phyloP scores from a whole-genome alignment of 768 basidiomycete genomes.

The Lactarius vividus region DNA sequence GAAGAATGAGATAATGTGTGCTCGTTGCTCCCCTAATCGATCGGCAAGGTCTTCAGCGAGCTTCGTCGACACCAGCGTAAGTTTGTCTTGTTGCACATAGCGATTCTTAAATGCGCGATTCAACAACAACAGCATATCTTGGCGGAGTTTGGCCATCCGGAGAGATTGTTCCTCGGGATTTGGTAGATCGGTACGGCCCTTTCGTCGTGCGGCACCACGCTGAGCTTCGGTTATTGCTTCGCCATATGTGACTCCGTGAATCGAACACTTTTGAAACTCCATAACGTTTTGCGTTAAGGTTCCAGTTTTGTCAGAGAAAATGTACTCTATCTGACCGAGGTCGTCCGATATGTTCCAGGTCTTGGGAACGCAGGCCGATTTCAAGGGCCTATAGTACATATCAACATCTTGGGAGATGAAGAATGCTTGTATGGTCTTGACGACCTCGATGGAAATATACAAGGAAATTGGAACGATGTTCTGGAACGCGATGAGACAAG shows the following conservation, averaged over 20 bases:
- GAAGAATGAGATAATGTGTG: constrained; percentile 80
- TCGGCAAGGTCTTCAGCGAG: constrained; percentile 77
- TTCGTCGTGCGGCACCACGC: constrained; percentile 82
- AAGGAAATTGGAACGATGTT: constrained; percentile 96
- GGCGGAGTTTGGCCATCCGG: constrained; percentile 63
- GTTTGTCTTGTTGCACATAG: constrained; percentile 72
- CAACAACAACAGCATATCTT: constrained; percentile 74
- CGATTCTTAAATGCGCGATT: constrained; percentile 84
- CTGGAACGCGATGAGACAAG: constrained; percentile 93
- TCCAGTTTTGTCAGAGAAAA: constrained; percentile 92
- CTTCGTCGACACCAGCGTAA: constrained; percentile 86
- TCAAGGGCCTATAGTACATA: constrained; percentile 89
- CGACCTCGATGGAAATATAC: constrained; percentile 97
- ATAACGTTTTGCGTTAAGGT: constrained; percentile 98
- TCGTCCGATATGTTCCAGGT: constrained; percentile 99
- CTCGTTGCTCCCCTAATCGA: constrained; percentile 55
- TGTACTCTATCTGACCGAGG: constrained; percentile 96
- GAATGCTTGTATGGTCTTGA: constrained; percentile 96
- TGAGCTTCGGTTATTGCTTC: constrained; percentile 96
- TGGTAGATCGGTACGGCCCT: constrained; percentile 63
- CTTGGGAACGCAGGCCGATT: constrained; percentile 90
- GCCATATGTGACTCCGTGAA: constrained; percentile 81
- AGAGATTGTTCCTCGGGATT: constrained; percentile 70
- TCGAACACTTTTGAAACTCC: constrained; percentile 97
- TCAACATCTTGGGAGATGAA: constrained; percentile 96